Conservation (phyloP, 2,329 filamentous ascomycete genomes). For the Zasmidium angulare region DNA sequence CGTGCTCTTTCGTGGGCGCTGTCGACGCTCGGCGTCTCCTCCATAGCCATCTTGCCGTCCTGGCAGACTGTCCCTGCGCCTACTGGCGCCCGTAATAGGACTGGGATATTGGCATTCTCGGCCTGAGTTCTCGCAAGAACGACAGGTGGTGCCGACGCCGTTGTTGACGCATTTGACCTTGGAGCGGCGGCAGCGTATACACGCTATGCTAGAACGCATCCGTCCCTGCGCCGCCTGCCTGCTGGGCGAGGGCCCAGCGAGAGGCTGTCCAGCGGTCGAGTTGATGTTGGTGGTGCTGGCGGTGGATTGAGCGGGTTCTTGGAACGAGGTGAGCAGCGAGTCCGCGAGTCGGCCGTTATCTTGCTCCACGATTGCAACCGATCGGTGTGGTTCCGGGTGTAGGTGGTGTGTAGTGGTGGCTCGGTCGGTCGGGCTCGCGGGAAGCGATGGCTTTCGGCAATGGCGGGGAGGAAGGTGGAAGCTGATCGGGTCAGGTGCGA, state of each 20-base stretch:
- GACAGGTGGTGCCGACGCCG: constrained; percentile 69
- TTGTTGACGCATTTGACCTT: constrained; percentile 87
- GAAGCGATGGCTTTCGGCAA: neutral
- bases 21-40: constrained; percentile 31
- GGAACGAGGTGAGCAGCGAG: constrained; percentile 21
- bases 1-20: constrained; percentile 40
- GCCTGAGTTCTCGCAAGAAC: constrained; percentile 69
- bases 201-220: constrained; percentile 79
- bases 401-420: too few relatives aligned
- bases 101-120: constrained; percentile 73
- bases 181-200: constrained; percentile 70
- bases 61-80: constrained; percentile 29
- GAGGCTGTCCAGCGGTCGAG: constrained; percentile 14
- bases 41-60: constrained; percentile 22
- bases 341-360: constrained; percentile 20
- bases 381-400: too few relatives aligned
- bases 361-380: constrained; percentile 17
- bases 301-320: constrained; percentile 10
- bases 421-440: too few relatives aligned
- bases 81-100: constrained; percentile 38
- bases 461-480: neutral
- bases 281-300: constrained; percentile 12
- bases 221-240: constrained; percentile 33
- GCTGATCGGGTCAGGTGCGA: neutral
- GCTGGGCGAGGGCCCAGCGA: constrained; percentile 29